Base-by-base conservation (phyloP, 106 monocot species). In the Apostasia shenzhenica region DNA sequence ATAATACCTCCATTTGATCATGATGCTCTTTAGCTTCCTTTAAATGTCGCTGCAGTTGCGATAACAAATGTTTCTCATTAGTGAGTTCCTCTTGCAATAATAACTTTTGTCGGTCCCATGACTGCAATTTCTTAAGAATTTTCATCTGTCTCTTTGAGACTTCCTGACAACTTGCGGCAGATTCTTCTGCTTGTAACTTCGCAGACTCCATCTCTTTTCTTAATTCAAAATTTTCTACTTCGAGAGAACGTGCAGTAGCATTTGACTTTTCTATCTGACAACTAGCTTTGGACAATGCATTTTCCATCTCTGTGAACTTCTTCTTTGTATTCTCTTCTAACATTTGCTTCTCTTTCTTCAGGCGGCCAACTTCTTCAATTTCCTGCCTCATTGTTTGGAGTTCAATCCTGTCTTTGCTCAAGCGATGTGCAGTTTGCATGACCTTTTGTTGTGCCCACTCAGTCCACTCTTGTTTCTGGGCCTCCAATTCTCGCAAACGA, bases 371-470 rank as follows among this genome's bases (percentile, higher is more conserved):
- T 54, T 95, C 95, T 9, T 91, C 95, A 66, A 74, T 86, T 61
- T 91, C 91, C 12, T 84, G 88, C 61, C 86, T 77, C 56, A 95
- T 62, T 14, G 59, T 76, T 65, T 89, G 88, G 11, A 95, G 76
- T 74, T 95, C 95, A 40, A 72, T 42, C 61, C 86, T 91, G 41
- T 89, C 91, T 62, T 89, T 91, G 54, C 68, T 75, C 59, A 95
- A 59, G 59, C 95, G 80, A 37, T 77, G 76, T 1, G 91, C 79
- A 55, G 84, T 86, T 70, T 95, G 88, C 88, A 89, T 89, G 14
- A 95, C 79, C 78, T 91, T 91, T 41, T 91, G 81, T 46, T 88
- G 86, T 14, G 91, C 88, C 95, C 95, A 95, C 5, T 89, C 95
- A 1, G 67, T 81, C 85, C 91, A 95, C 66, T 84, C 86, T 70